These are phyloP conservation scores for Penicillium samsonianum DNA, from an alignment of 495 filamentous ascomycete species.

Conservation along the genomic window DNA sequence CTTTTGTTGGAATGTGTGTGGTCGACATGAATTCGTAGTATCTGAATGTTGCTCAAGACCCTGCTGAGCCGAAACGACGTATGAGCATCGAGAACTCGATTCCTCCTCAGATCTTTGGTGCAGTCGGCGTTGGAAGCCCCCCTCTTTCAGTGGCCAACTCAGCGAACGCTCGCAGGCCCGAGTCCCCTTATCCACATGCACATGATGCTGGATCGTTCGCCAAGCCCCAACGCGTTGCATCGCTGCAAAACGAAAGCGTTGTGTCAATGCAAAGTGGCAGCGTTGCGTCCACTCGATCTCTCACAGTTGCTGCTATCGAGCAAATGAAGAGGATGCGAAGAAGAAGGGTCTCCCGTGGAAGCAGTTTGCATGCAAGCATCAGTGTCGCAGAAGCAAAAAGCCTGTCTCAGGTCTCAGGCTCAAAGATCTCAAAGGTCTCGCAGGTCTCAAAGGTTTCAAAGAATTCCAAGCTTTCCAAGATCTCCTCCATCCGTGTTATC, in stretches of 20 bases:
- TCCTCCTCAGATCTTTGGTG: background rate
- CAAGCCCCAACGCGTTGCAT: background rate
- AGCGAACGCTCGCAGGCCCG: background rate
- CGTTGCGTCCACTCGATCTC: constrained; percentile 11
- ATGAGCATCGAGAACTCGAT: constrained; percentile 4
- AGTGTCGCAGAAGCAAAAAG: background rate
- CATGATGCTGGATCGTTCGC: background rate
- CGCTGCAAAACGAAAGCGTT: constrained; percentile 3
- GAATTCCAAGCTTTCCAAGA: background rate
- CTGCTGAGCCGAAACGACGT: background rate
- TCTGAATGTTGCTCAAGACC: background rate
- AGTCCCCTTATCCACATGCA: background rate
- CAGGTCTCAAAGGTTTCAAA: background rate
- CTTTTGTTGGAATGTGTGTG: constrained; percentile 27
- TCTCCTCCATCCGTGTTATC: background rate
- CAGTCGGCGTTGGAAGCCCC: background rate
- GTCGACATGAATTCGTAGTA: constrained; percentile 7
- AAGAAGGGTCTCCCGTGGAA: constrained; percentile 3
- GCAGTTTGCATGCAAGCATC: background rate
- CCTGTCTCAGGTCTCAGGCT: background rate
- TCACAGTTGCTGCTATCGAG: constrained; percentile 15
- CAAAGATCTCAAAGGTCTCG: constrained; percentile 1
- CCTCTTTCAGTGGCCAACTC: constrained; percentile 7
- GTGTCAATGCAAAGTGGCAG: constrained; percentile 6
- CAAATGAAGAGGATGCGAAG: constrained; percentile 6